Conservation (phyloP, 2,329 filamentous ascomycete genomes). For the Alternaria triticimaculans region DNA sequence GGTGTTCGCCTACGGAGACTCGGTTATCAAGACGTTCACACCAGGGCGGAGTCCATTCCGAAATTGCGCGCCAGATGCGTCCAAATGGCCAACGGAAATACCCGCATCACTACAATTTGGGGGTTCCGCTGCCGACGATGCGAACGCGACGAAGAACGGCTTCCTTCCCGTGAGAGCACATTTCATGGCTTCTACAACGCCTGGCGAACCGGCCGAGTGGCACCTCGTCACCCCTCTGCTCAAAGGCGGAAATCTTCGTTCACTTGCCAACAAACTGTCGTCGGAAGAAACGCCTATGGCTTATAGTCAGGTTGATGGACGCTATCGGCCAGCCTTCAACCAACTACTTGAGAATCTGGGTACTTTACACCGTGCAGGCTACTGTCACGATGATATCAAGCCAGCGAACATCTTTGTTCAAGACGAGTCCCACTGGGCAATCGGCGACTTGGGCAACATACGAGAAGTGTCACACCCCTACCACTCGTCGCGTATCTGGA, state of each 20-base stretch:
- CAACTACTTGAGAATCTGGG: conserved; percentile 31
- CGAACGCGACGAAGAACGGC: conserved; percentile 4
- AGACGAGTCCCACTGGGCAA: conserved; percentile 31
- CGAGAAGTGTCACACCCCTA: conserved; percentile 40
- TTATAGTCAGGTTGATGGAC: conserved; percentile 28
- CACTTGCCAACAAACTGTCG: conserved; percentile 13
- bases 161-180: conserved; percentile 24
- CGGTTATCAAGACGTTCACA: conserved; percentile 37
- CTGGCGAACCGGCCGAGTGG: conserved; percentile 18
- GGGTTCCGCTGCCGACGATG: neutral
- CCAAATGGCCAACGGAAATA: conserved; percentile 37
- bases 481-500: conserved; percentile 32
- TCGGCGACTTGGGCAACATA: conserved; percentile 48
- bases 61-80: conserved; percentile 26
- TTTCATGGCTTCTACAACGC: conserved; percentile 24
- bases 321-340: conserved; percentile 39
- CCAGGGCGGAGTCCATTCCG: conserved; percentile 33
- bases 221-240: conserved; percentile 31
- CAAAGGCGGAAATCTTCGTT: conserved; percentile 17
- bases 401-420: conserved; percentile 43
- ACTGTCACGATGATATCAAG: conserved; percentile 50
- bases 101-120: conserved; percentile 33
- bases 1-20: conserved; percentile 26
- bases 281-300: neutral
- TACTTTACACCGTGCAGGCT: conserved; percentile 36